phyloP scores from a whole-genome alignment of 1,284 basidiomycete genomes.

The Cutaneotrichosporon curvatum region DNA sequence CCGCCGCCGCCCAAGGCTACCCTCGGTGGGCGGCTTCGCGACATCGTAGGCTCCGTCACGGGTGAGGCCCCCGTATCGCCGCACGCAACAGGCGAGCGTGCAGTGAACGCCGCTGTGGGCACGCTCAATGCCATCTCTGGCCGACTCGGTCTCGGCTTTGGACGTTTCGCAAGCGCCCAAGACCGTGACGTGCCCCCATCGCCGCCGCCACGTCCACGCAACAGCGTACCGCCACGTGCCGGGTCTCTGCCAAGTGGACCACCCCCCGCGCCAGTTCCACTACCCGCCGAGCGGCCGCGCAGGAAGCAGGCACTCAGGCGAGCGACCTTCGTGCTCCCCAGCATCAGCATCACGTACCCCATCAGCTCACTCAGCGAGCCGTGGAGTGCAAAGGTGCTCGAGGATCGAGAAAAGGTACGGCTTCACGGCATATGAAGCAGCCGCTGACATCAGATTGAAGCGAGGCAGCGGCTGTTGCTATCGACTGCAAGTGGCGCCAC shows the following conservation, averaged over 20 bases:
- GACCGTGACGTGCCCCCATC: conserved; percentile 4
- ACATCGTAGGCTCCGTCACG: conserved; percentile 35
- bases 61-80: conserved; percentile 20
- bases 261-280: background rate
- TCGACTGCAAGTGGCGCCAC: conserved; percentile 34
- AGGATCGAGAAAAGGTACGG: conserved; percentile 36
- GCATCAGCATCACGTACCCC: conserved; percentile 74
- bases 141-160: conserved; percentile 25
- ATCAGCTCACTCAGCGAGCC: conserved; percentile 74
- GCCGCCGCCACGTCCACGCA: background rate
- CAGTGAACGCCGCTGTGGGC: conserved; percentile 20
- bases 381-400: conserved; percentile 58
- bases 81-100: background rate
- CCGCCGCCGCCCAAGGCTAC: conserved; percentile 44
- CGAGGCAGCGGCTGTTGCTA: conserved; percentile 58
- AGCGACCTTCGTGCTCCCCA: conserved; percentile 76
- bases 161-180: conserved; percentile 19
- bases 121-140: conserved; percentile 31
- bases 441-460: conserved; percentile 40
- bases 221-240: background rate
- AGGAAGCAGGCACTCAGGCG: conserved; percentile 59
- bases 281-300: conserved; percentile 18
- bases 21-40: conserved; percentile 38
- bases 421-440: too few species aligned
- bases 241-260: background rate